Conservation (phyloP, 2,329 filamentous ascomycete species). For the Cladosporium sphaerospermum region DNA sequence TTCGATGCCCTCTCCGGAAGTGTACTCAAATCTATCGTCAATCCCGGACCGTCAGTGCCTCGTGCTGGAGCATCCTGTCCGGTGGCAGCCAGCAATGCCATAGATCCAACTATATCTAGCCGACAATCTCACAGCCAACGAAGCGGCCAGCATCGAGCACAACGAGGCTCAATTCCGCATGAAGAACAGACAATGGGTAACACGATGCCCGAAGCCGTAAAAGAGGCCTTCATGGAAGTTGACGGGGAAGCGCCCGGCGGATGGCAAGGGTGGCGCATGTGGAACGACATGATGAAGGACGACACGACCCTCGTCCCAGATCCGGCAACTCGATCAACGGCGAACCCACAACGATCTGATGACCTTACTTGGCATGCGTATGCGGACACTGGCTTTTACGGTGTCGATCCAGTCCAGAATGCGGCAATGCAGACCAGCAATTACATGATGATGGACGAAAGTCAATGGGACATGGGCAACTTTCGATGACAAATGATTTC, state of each 20-base stretch:
- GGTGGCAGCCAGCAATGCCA: neutral
- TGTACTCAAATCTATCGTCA: conserved; percentile 3
- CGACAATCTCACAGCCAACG: neutral
- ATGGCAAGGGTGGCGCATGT: conserved; percentile 10
- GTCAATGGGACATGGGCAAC: neutral
- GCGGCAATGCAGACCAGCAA: neutral
- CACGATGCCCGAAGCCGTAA: conserved; percentile 3
- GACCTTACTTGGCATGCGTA: neutral
- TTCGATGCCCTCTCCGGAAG: conserved; percentile 9
- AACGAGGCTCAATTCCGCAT: neutral
- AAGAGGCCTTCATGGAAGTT: conserved; percentile 8
- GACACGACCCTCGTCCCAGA: neutral
- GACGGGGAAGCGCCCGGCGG: conserved; percentile 7
- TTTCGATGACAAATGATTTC: neutral
- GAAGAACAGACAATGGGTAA: neutral
- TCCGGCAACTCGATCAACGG: neutral
- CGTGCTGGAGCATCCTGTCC: neutral
- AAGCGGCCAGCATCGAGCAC: neutral
- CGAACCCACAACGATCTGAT: neutral
- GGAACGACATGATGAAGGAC: conserved; percentile 6
- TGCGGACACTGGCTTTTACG: neutral
- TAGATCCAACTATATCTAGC: neutral
- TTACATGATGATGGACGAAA: neutral
- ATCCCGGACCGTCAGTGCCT: neutral
- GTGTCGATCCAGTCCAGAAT: conserved; percentile 3